Percentiles rank a stretch among this genome's conserved stretches.
These are phyloP conservation scores for Aspergillus flavus DNA, from an alignment of 2,329 filamentous ascomycete species.

Conservation along the genomic window DNA sequence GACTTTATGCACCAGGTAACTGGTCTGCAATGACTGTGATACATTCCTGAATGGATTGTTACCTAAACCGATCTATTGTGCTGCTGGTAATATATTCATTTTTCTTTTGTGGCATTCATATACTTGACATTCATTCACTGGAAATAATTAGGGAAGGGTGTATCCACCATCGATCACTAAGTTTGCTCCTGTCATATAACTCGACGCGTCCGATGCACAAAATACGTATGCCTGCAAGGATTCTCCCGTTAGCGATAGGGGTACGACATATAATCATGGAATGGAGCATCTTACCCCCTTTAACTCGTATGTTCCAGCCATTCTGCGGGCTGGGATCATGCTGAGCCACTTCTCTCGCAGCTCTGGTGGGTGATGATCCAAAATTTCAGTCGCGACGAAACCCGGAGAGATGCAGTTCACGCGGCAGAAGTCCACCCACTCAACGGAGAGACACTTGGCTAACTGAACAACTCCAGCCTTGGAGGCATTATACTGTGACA, in stretches of 20 bases:
- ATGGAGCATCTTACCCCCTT: neutral
- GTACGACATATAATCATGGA: neutral
- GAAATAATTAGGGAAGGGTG: neutral
- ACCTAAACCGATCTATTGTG: neutral
- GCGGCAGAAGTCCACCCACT: conserved; percentile 43
- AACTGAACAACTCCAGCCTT: conserved; percentile 42
- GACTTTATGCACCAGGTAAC: neutral
- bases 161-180: neutral
- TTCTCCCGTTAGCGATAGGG: too few species aligned
- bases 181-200: neutral
- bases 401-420: conserved; percentile 48
- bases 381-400: conserved; percentile 45
- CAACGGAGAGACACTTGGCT: conserved; percentile 42
- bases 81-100: neutral
- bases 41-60: neutral
- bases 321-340: conserved; percentile 38
- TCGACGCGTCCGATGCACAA: neutral
- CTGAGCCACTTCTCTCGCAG: conserved; percentile 37
- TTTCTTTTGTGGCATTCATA: neutral
- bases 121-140: neutral
- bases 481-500: conserved; percentile 39
- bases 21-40: neutral
- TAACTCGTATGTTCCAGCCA: neutral
- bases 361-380: conserved; percentile 36
- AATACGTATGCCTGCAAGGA: neutral